A percentile compares a stretch with the other conserved stretches of the same genome.
phyloP scores from a whole-genome alignment of 2,329 filamentous ascomycete genomes.

The Neonectria faginata region DNA sequence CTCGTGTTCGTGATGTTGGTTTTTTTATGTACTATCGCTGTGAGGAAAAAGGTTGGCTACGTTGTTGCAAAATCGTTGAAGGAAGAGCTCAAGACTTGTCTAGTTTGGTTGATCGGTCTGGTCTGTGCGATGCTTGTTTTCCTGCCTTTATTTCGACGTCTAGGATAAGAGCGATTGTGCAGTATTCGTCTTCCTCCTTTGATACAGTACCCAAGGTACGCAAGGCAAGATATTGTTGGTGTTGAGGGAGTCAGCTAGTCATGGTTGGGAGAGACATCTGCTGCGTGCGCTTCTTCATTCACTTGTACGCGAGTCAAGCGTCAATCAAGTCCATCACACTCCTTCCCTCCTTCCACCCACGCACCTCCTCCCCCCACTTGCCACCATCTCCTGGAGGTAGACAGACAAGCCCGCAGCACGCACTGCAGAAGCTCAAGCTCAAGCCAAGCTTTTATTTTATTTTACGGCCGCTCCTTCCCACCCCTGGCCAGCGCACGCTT shows the following conservation, averaged over 20 bases:
- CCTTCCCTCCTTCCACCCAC: too few relatives aligned
- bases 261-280: neutral
- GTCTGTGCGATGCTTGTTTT: constrained; percentile 34
- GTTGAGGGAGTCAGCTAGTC: neutral
- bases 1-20: neutral
- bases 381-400: neutral
- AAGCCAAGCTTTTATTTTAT: constrained; percentile 40
- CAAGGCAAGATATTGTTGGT: neutral
- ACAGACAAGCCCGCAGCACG: neutral
- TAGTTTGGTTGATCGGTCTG: constrained; percentile 20
- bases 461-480: constrained; percentile 21
- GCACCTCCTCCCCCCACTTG: constrained; percentile 2
- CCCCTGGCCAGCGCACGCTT: constrained; percentile 34
- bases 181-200: neutral
- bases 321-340: neutral
- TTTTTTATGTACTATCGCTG: neutral
- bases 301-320: constrained; percentile 8
- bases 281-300: neutral
- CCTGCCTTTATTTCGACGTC: constrained; percentile 20
- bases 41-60: neutral
- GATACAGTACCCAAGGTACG: neutral
- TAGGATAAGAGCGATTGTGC: constrained; percentile 12
- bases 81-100: constrained; percentile 3
- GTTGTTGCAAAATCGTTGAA: neutral
- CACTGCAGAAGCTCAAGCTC: constrained; percentile 2